Base-by-base conservation (phyloP, 805 yeast genomes). In the Priceomyces castillae region DNA sequence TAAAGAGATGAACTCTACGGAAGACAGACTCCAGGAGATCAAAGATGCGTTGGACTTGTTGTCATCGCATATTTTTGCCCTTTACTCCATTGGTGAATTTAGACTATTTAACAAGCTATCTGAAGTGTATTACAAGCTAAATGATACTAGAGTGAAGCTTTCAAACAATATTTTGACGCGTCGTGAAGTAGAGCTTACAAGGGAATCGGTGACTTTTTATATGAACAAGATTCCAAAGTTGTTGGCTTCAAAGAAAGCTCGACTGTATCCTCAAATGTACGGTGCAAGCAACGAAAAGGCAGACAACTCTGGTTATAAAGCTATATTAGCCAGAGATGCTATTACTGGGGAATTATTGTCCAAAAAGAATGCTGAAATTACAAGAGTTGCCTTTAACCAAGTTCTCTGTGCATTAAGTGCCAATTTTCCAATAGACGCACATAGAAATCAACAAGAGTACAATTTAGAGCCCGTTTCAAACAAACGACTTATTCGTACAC, bases 41-140 rank as follows among this genome's bases (percentile, higher is more conserved):
- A 72, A 69, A 10, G 76, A 82, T 11, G 75, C 84, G 1, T 61
- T 84, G 48, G 71, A 76, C 16, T 73, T 81, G 37, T 64, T 86
- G 41, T 71, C 80, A 11, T 73, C 84, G 7, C 86, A 84, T 51
- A 76, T 84, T 39, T 85, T 77, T 61, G 79, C 87, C 0, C 69
- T 84, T 53, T 86, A 85, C 62, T 79, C 90, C 0, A 76, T 79
- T 50, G 85, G 86, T 34, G 87, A 85, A 56, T 82, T 81, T 50
- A 66, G 74, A n/a, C 69, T 83, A 35, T 83, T 77, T 63, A 71
- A 73, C 45, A 81, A 79, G 49, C 69, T 86, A 49, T 64, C 73
- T 2, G 62, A 58, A 11, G 67, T 83, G 31, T 84, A 80, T 59
- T 64, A 73, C 34, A 76, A 78, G 37, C 63, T 86, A 48, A 83